Base-by-base conservation (phyloP, 257 asterid genomes). In the Misopates orontium region DNA sequence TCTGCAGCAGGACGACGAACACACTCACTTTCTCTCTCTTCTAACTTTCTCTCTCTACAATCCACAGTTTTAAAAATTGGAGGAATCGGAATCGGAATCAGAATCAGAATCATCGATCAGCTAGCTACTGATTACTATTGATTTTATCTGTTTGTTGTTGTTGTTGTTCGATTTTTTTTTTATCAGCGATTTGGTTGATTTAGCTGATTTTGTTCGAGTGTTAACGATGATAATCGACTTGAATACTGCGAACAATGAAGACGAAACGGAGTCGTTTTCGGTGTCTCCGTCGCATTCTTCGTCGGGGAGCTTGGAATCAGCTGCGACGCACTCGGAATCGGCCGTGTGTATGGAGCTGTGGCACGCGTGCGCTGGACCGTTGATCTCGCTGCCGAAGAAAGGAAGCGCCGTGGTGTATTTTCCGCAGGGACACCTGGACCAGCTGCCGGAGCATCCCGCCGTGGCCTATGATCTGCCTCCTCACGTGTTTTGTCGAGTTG, bases 311-410 rank as follows among this genome's bases (percentile, higher is more conserved):
- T 67, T 71, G 63, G 80, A 68, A 64, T 47, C 56, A 64, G 60
- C 64, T 14, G 16, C 75, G 69, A 5, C 72, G 76, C n/a, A 23
- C 1, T 50, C 80, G 59, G 40, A 75, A 59, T 71, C 80, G 47
- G 76, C 91, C 52, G 88, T 94, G 66, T 84, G 96, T 77, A 80
- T 94, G 99, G 96, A 94, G 81, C 88, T 90, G 15, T 94, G 99
- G 98, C 93, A 94, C 83, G 99, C 99, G 7, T 94, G 97, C 63
- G 96, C 99, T 0, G 99, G 99, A 54, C 96, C 99, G 76, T 59
- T 90, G 88, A 88, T 88, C 78, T 90, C 96, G 45, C 75, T 94
- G 73, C 98, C 98, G 1, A 88, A 79, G 80, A 94, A 84, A 67
- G 99, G 99, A 24, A 82, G 81, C 62, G 81, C 84, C 17, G 86